A percentile compares a stretch with the other conserved stretches of the same genome.
Evolutionary conservation across 2,329 filamentous ascomycete genomes (phyloP).

Genomic region (Davidsoniella virescens): DNA sequence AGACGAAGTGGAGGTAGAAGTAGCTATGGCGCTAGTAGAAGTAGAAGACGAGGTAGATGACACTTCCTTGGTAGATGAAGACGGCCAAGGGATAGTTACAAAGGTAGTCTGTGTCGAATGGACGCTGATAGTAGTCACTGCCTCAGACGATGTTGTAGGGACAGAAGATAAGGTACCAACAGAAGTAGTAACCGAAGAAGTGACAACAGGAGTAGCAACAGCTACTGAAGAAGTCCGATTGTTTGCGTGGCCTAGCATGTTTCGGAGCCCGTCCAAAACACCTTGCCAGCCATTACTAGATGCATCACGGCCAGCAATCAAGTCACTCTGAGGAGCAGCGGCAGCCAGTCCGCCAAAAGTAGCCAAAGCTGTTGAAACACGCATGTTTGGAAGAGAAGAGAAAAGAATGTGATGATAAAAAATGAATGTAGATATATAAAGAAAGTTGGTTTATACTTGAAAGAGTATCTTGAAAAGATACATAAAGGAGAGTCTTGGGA

Average conservation of each 20-base stretch:
- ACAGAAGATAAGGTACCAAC: neutral
- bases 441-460: neutral
- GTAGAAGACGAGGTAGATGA: neutral
- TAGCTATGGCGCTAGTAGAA: neutral
- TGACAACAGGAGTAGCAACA: neutral
- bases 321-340: neutral
- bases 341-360: conserved; percentile 2
- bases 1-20: neutral
- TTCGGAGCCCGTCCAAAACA: neutral
- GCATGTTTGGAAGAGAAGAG: conserved; percentile 1
- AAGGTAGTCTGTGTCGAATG: neutral
- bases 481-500: neutral
- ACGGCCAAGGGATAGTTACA: neutral
- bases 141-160: neutral
- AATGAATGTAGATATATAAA: neutral
- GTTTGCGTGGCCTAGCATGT: too few species aligned
- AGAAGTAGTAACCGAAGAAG: neutral
- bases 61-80: too few species aligned
- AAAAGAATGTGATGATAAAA: neutral
- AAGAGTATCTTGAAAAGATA: neutral
- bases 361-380: conserved; percentile 1
- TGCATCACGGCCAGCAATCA: neutral
- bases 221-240: neutral
- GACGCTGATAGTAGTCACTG: neutral
- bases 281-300: neutral